Base-by-base conservation (phyloP, 23 red algal species). In the Gracilaria gracilis region DNA sequence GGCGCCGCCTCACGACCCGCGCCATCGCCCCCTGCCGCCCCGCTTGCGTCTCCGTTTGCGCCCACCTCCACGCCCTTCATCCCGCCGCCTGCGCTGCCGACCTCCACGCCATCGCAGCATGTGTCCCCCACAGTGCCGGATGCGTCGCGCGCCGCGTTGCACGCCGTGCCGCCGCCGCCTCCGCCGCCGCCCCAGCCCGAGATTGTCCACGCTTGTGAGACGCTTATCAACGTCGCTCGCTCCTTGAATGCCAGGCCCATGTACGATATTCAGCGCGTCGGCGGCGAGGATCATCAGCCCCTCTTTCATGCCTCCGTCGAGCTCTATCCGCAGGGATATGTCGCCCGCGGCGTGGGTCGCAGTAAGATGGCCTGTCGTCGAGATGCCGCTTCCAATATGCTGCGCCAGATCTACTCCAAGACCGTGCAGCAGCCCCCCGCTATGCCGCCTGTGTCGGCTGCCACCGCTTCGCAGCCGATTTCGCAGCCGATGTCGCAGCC, bases 211-310 rank as follows among this genome's bases (percentile, higher is more conserved):
- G 72, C 72, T 8, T 77, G 72, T 23, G 72, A 77, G 31, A 37
- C 72, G 72, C 72, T 77, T 1, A 34, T 50, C 46, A 77, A 25
- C 72, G 72, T 77, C 5, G 72, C 72, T 0, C 46, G 79, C 39
- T 29, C 49, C 0, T 27, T 82, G 12, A 65, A 82, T 21, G 36
- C 58, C 7, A 8, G 53, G 5, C 79, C 79, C 36, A 27, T 62
- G 47, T 82, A 82, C 49, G 27, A 62, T 37, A 65, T 76, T 31
- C 47, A 34, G 27, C 73, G 87, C 27, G 75, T 82, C 7, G 87
- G 87, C 57, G 87, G 87, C 21, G 76, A 67, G 57, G 87, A 91
- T 42, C 87, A 91, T 40, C 73, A 80, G 1, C 87, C 87, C 13
- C 87, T 91, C 14, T 91, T 91, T 53, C 75, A 81, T 21, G 75